Evolutionary conservation across 2,329 filamentous ascomycete genomes (phyloP).

Genomic region (Penicillium crustosum): DNA sequence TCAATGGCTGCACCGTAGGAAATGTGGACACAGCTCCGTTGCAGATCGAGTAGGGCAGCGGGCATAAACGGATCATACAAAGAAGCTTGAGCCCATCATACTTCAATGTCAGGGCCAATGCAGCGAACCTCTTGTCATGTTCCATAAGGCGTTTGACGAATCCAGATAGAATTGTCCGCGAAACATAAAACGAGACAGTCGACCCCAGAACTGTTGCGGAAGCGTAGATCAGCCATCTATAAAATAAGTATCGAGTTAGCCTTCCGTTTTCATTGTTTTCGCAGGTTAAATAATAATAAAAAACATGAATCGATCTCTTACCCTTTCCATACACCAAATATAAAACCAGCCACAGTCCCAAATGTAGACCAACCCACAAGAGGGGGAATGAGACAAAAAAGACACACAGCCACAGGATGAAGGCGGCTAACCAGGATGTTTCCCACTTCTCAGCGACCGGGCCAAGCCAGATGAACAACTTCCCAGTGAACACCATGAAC

Average conservation of each 20-base stretch:
- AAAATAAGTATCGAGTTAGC: conserved; percentile 23
- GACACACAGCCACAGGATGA: conserved; percentile 72
- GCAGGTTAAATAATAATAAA: neutral
- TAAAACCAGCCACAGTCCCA: conserved; percentile 67
- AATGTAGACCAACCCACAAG: conserved; percentile 83
- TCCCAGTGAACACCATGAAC: conserved; percentile 74
- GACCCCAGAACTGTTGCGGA: conserved; percentile 76
- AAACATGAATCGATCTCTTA: conserved; percentile 45
- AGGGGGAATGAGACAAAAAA: conserved; percentile 82
- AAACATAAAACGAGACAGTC: conserved; percentile 75
- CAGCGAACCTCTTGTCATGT: conserved; percentile 81
- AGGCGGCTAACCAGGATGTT: conserved; percentile 66
- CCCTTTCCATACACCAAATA: conserved; percentile 70
- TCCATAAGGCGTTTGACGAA: conserved; percentile 81
- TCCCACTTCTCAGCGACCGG: conserved; percentile 77
- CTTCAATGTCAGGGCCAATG: conserved; percentile 81
- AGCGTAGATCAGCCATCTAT: conserved; percentile 80
- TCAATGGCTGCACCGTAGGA: conserved; percentile 74
- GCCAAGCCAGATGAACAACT: conserved; percentile 72
- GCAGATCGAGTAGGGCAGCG: conserved; percentile 85
- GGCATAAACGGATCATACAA: conserved; percentile 88
- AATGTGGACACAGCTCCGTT: conserved; percentile 95
- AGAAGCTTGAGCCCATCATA: conserved; percentile 86
- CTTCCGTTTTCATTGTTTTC: neutral
- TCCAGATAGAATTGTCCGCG: conserved; percentile 71